Evolutionary conservation across 345 rosid species (phyloP).

Genomic region (Brassica rapa): DNA sequence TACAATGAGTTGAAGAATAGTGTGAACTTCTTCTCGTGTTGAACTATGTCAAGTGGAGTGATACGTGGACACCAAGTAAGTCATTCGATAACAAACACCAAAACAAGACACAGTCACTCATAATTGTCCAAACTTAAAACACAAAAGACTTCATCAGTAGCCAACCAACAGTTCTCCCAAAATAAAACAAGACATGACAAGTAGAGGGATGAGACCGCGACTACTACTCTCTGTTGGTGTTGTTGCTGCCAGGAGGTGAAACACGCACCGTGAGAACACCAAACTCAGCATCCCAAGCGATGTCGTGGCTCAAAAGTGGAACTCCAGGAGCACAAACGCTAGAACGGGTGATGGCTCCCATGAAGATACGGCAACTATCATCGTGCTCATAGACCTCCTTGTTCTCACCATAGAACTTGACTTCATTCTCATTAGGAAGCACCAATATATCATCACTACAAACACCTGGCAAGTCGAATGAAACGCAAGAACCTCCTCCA

Average conservation of each 20-base stretch:
- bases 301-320: background rate
- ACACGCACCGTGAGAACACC: background rate
- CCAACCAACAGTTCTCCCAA: background rate
- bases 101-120: background rate
- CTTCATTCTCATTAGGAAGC: background rate
- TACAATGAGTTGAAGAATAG: background rate
- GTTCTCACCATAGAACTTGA: background rate
- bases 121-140: background rate
- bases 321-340: background rate
- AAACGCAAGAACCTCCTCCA: background rate
- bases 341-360: background rate
- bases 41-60: background rate
- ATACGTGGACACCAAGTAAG: background rate
- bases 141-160: background rate
- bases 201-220: background rate
- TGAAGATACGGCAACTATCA: slow-evolving; percentile 8
- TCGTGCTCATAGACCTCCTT: slow-evolving; percentile 24
- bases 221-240: background rate
- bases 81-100: background rate
- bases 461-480: slow-evolving; percentile 25
- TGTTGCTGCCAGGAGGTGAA: background rate
- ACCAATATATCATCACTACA: background rate
- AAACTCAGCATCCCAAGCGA: background rate
- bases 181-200: background rate
- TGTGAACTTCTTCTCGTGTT: background rate